Conservation (phyloP, 176 grass and related monocot genomes). For the Juncus inflexus region DNA sequence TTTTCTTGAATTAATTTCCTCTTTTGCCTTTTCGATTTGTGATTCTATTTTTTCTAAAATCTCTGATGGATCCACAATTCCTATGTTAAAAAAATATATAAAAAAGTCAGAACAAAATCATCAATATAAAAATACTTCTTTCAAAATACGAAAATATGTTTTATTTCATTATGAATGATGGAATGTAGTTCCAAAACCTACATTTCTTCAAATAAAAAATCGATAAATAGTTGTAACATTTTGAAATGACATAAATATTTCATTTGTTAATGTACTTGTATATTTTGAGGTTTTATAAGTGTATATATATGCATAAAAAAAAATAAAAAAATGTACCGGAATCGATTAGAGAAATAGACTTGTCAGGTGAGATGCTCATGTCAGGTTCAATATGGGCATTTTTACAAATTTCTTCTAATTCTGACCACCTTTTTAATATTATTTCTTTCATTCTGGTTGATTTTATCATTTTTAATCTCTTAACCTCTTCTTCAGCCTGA, state of each 20-base stretch:
- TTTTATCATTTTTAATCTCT: slow-evolving; percentile 68
- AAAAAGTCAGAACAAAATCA: slow-evolving; percentile 28
- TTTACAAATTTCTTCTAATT: slow-evolving; percentile 88
- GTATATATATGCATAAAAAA: neutral
- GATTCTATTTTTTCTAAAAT: slow-evolving; percentile 79
- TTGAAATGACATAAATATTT: too few relatives aligned
- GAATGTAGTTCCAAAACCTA: too few relatives aligned
- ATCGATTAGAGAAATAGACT: slow-evolving; percentile 73
- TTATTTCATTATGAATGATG: too few relatives aligned
- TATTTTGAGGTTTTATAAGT: too few relatives aligned
- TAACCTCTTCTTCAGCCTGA: slow-evolving; percentile 75
- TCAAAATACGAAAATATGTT: too few relatives aligned
- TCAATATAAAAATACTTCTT: too few relatives aligned
- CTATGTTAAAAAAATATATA: slow-evolving; percentile 35
- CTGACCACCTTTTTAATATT: slow-evolving; percentile 84
- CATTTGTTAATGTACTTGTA: too few relatives aligned
- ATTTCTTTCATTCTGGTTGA: slow-evolving; percentile 95
- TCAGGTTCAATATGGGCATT: slow-evolving; percentile 72
- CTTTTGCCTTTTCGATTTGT: slow-evolving; percentile 72
- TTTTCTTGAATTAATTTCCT: slow-evolving; percentile 72
- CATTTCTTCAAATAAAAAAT: too few relatives aligned
- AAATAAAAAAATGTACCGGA: slow-evolving; percentile 48
- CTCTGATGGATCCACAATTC: slow-evolving; percentile 92
- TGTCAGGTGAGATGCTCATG: slow-evolving; percentile 80
- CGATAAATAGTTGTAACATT: too few relatives aligned